These are phyloP conservation scores for Aquilaria malaccensis DNA, from an alignment of 345 rosid species.

Conservation along the genomic window DNA sequence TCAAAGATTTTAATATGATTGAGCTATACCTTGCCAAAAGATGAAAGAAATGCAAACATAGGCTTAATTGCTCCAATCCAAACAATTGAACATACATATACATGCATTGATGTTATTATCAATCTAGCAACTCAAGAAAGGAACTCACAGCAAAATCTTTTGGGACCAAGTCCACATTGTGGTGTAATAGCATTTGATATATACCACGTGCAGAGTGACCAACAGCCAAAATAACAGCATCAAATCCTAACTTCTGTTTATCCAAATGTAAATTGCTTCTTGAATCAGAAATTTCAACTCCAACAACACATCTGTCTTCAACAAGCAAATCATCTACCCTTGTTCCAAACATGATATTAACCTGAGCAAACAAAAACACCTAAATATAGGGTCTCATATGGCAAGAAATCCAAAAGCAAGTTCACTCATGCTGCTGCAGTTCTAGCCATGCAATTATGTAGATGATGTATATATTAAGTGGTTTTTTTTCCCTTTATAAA, in stretches of 20 bases:
- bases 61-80: too few relatives aligned
- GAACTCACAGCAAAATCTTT: constrained; percentile 89
- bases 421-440: too few relatives aligned
- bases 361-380: constrained; percentile 35
- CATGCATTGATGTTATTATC: too few relatives aligned
- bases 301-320: constrained; percentile 54
- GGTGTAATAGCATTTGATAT: constrained; percentile 90
- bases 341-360: constrained; percentile 67
- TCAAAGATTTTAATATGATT: too few relatives aligned
- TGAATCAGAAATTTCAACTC: constrained; percentile 64
- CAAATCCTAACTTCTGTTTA: constrained; percentile 39
- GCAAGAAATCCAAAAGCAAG: constrained; percentile 3
- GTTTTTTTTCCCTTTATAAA: too few relatives aligned
- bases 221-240: constrained; percentile 83
- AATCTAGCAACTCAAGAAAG: background rate
- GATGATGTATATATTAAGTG: too few relatives aligned
- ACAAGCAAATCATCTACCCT: constrained; percentile 80
- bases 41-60: too few relatives aligned
- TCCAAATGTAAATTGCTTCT: constrained; percentile 26
- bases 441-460: too few relatives aligned
- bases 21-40: too few relatives aligned
- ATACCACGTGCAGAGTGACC: constrained; percentile 98
- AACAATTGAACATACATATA: too few relatives aligned
- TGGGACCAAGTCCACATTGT: constrained; percentile 59
- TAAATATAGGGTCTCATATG: constrained; percentile 7